A percentile compares a stretch with the other conserved stretches of the same genome.
phyloP scores from a whole-genome alignment of 1,284 basidiomycete genomes.

The Sphaerobolus stellatus region DNA sequence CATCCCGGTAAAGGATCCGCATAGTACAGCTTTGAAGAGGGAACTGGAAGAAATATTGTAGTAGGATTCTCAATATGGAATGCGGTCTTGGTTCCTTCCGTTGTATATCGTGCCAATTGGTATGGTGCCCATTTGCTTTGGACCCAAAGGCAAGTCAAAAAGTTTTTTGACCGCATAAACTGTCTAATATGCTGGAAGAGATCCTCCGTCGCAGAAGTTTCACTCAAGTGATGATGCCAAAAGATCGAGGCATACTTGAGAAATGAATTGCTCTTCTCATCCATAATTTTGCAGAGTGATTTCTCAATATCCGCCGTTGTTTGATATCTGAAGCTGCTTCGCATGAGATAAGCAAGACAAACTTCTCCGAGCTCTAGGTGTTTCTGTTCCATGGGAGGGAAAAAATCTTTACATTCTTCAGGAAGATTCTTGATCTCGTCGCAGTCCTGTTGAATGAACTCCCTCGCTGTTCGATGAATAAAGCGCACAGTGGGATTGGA shows the following conservation, averaged over 20 bases:
- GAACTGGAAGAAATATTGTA: not conserved
- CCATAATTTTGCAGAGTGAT: not conserved
- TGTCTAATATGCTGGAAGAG: not conserved
- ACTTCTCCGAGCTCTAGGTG: not conserved
- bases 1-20: conserved; percentile 1
- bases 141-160: not conserved
- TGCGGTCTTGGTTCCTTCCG: not conserved
- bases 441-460: not conserved
- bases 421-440: not conserved
- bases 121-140: not conserved
- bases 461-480: not conserved
- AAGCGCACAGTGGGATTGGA: not conserved
- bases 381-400: not conserved
- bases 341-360: not conserved
- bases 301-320: not conserved
- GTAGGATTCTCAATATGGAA: not conserved
- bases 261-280: not conserved
- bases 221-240: not conserved
- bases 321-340: not conserved
- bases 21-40: not conserved
- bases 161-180: not conserved
- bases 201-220: not conserved
- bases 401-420: not conserved
- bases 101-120: not conserved
- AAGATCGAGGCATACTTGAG: not conserved